Conservation (phyloP, 2,329 filamentous ascomycete genomes). For the Colletotrichum sojae region DNA sequence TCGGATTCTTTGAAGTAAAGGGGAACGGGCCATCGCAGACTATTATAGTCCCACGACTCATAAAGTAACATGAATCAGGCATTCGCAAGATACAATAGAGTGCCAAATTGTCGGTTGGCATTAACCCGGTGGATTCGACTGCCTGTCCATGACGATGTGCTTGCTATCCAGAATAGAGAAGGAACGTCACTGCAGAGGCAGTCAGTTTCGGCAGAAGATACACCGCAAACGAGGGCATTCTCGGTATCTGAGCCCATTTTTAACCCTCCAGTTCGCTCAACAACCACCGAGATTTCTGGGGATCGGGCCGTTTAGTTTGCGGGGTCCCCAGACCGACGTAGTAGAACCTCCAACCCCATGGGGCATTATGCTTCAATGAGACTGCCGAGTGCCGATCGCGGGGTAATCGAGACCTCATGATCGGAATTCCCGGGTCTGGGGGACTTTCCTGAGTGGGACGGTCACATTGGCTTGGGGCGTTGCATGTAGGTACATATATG, state of each 20-base stretch:
- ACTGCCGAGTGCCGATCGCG: constrained; percentile 19
- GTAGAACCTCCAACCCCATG: constrained; percentile 13
- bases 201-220: not conserved
- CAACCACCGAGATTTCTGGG: constrained; percentile 6
- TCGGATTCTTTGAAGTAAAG: no score
- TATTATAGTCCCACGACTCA: no score
- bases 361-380: constrained; percentile 13
- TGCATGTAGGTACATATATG: no score
- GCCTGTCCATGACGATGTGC: not conserved
- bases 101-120: not conserved
- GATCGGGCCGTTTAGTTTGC: constrained; percentile 27
- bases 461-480: no score
- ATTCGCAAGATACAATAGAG: not conserved
- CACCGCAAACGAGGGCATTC: constrained; percentile 5
- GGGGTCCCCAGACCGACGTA: constrained; percentile 27
- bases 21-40: no score
- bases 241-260: not conserved
- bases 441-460: not conserved
- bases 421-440: not conserved
- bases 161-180: no score
- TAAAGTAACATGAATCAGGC: not conserved
- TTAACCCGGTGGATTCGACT: constrained; percentile 1
- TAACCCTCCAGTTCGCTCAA: constrained; percentile 3
- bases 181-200: no score
- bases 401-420: not conserved